Conservation (phyloP, 768 basidiomycete species). For the Gloeostereum incarnatum region DNA sequence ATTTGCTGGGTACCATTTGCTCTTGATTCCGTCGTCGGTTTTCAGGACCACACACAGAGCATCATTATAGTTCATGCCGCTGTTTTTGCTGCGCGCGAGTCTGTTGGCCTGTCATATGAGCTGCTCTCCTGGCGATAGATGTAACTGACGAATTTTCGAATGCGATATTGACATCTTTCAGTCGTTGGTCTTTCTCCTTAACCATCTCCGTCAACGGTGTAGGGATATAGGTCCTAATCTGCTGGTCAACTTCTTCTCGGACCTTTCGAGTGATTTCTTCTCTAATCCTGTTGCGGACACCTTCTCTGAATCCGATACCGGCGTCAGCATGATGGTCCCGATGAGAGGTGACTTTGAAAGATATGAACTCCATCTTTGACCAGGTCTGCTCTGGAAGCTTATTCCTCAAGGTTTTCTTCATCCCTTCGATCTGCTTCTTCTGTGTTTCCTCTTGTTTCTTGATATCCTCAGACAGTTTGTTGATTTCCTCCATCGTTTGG, state of each 20-base stretch:
- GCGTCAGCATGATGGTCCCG: not conserved
- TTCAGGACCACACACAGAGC: slow-evolving; percentile 36
- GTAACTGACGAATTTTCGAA: slow-evolving; percentile 43
- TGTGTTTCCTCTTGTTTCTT: slow-evolving; percentile 11
- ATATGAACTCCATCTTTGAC: slow-evolving; percentile 9
- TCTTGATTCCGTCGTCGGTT: slow-evolving; percentile 31
- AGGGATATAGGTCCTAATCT: slow-evolving; percentile 40
- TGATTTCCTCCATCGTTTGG: not conserved
- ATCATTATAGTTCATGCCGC: slow-evolving; percentile 35
- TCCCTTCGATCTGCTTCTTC: slow-evolving; percentile 10
- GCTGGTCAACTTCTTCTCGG: slow-evolving; percentile 33
- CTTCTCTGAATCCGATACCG: not conserved
- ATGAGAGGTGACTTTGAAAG: not conserved
- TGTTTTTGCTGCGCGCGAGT: slow-evolving; percentile 39
- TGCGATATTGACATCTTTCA: slow-evolving; percentile 33
- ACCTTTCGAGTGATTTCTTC: slow-evolving; percentile 22
- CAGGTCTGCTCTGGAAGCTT: too few species aligned
- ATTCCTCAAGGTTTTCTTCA: slow-evolving; percentile 17
- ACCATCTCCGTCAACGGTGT: slow-evolving; percentile 34
- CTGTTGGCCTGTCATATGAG: slow-evolving; percentile 17
- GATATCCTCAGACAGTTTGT: slow-evolving; percentile 2
- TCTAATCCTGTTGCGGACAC: slow-evolving; percentile 6
- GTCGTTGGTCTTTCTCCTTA: slow-evolving; percentile 29
- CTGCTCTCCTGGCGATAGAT: not conserved
- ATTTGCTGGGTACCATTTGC: slow-evolving; percentile 39